Percentiles rank a stretch among this genome's conserved stretches.
Conservation (phyloP, 768 basidiomycete genomes). For the Boletus subparvulus region DNA sequence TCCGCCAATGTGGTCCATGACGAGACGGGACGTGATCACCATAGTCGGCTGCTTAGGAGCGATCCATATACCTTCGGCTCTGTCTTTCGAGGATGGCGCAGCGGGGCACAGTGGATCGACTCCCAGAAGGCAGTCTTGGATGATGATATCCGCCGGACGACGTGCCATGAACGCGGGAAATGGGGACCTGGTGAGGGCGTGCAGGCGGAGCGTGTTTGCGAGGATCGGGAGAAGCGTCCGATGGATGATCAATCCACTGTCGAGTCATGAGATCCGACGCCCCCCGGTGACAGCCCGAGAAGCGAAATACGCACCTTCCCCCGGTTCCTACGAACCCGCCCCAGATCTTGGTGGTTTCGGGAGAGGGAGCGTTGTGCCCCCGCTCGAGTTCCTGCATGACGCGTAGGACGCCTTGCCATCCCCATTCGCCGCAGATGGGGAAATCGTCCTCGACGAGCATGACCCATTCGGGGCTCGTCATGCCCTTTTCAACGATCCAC, state of each 20-base stretch:
- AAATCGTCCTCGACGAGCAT: conserved; percentile 48
- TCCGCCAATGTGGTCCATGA: conserved; percentile 45
- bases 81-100: conserved; percentile 5
- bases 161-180: conserved; percentile 28
- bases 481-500: conserved; percentile 30
- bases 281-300: too few relatives aligned
- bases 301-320: conserved; percentile 32
- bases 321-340: conserved; percentile 44
- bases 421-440: conserved; percentile 39
- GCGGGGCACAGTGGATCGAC: conserved; percentile 38
- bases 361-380: conserved; percentile 13
- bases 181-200: conserved; percentile 30
- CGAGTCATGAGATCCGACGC: not conserved
- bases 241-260: conserved; percentile 44
- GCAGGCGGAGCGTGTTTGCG: conserved; percentile 29
- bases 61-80: conserved; percentile 5
- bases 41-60: conserved; percentile 22
- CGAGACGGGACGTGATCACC: conserved; percentile 42
- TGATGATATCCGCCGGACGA: conserved; percentile 39
- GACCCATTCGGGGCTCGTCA: conserved; percentile 38
- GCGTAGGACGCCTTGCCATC: conserved; percentile 32
- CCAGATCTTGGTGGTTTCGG: conserved; percentile 21
- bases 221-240: conserved; percentile 36
- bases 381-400: conserved; percentile 35
- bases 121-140: conserved; percentile 45